Evolutionary conservation across 495 filamentous ascomycete species (phyloP).

Genomic region (Hypoxylon fuscum): DNA sequence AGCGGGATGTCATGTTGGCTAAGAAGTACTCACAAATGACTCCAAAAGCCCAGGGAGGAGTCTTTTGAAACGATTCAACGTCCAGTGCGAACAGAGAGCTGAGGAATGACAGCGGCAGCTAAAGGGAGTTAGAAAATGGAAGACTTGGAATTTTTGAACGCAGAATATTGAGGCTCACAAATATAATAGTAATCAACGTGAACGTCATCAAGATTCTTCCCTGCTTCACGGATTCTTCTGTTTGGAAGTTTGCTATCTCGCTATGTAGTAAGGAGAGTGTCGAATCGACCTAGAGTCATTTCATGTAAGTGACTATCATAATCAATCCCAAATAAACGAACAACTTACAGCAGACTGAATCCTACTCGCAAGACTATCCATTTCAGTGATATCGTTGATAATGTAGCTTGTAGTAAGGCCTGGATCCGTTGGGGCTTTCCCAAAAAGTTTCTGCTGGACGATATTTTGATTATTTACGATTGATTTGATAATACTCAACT

Average conservation of each 20-base stretch:
- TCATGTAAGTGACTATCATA: neutral
- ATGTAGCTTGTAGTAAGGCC: constrained; percentile 9
- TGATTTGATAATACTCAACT: constrained; percentile 1
- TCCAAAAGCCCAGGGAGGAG: constrained; percentile 14
- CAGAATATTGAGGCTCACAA: constrained; percentile 5
- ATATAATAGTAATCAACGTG: constrained; percentile 5
- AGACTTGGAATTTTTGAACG: neutral
- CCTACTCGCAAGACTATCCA: constrained; percentile 14
- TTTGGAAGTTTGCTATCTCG: constrained; percentile 17
- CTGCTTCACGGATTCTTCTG: constrained; percentile 8
- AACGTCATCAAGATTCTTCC: constrained; percentile 10
- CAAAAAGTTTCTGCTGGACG: neutral
- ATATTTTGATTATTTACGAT: constrained; percentile 1
- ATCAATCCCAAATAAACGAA: neutral
- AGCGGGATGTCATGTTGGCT: neutral
- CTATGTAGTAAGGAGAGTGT: constrained; percentile 19
- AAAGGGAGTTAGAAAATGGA: constrained; percentile 4
- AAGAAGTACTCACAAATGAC: constrained; percentile 18
- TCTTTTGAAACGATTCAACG: neutral
- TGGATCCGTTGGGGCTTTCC: neutral
- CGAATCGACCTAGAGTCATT: constrained; percentile 10
- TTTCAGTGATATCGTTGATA: constrained; percentile 8
- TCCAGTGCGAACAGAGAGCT: constrained; percentile 15
- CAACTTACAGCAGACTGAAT: constrained; percentile 12
- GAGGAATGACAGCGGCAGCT: constrained; percentile 18